Conservation (phyloP, 441 rosid genomes). For the Populus hybrid region DNA sequence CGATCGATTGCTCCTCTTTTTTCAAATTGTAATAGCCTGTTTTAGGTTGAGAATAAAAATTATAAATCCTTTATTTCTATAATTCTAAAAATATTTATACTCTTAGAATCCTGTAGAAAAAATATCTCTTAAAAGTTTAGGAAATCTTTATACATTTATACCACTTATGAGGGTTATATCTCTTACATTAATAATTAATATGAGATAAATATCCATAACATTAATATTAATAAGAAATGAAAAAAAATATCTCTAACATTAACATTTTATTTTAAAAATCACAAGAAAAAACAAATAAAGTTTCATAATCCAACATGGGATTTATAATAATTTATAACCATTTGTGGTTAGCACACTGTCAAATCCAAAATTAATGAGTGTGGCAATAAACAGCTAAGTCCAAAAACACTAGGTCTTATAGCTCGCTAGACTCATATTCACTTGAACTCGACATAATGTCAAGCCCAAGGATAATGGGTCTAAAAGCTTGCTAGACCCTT, state of each 20-base stretch:
- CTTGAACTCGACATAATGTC: rapidly evolving
- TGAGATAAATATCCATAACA: rapidly evolving
- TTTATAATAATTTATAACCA: too few relatives aligned
- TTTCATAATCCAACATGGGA: rapidly evolving
- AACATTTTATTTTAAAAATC: too few relatives aligned
- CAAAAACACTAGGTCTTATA: rapidly evolving
- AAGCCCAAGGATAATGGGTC: rapidly evolving
- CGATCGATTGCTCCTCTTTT: background rate
- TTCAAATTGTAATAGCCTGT: too few relatives aligned
- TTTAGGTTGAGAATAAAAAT: too few relatives aligned
- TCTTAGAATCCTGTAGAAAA: rapidly evolving
- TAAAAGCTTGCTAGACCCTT: rapidly evolving
- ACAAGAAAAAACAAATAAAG: too few relatives aligned
- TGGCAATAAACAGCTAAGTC: too few relatives aligned
- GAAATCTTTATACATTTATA: too few relatives aligned
- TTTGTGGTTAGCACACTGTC: rapidly evolving
- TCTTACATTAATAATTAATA: rapidly evolving
- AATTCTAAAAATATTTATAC: too few relatives aligned
- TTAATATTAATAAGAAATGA: background rate
- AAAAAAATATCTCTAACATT: too few relatives aligned
- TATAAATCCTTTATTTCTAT: rapidly evolving
- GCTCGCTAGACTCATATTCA: rapidly evolving
- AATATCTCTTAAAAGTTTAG: too few relatives aligned
- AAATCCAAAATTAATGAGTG: too few relatives aligned
- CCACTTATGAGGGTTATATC: too few relatives aligned